Base-by-base conservation (phyloP, 169 alveolate species). In the Plasmodium cynomolgi region DNA sequence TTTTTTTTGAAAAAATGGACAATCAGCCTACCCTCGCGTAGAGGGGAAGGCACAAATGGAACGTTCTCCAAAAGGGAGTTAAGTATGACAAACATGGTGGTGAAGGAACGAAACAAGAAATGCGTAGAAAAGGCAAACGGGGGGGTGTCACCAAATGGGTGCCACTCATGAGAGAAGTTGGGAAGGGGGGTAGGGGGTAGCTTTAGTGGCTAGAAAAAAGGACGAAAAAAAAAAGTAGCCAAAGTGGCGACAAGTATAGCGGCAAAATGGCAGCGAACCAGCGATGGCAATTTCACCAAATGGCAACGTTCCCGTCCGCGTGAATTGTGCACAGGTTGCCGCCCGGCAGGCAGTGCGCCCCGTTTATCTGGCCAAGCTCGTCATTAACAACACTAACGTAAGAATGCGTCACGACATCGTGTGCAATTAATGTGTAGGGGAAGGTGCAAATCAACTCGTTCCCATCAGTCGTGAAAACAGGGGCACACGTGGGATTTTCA, bases 401-500 rank as follows among this genome's bases (percentile, higher is more conserved):
- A 23, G 92, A 72, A 84, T 72, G 54, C 31, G n/a, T 84, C 50
- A 84, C 31, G 54, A 71, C 20, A 84, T 84, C 33, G 77, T 68
- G 33, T n/a, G 77, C 34, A 20, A 84, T 31, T 58, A 84, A 13
- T 50, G 73, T 72, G 23, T 71, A 54, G 31, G 84, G 73, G 75
- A 8, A 71, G 54, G 83, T 23, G 47, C 62, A 71, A 31, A 82
- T 50, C 23, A 82, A n/a, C 26, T 82, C 71, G 20, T 82, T 82
- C 56, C 56, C 74, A 72, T 84, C 74, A 23, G 44, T 4, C n/a
- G 77, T 62, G 31, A 83, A 83, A 83, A 11, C 50, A 37, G 68
- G 92, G 23, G 23, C 29, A 37, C 71, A 47, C 41, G 23, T 56
- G 41, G 73, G 39, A n/a, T 9, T 54, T 50, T 26, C 34, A 6